Conservation (phyloP, 2,329 filamentous ascomycete genomes). For the Ascochyta fabae region DNA sequence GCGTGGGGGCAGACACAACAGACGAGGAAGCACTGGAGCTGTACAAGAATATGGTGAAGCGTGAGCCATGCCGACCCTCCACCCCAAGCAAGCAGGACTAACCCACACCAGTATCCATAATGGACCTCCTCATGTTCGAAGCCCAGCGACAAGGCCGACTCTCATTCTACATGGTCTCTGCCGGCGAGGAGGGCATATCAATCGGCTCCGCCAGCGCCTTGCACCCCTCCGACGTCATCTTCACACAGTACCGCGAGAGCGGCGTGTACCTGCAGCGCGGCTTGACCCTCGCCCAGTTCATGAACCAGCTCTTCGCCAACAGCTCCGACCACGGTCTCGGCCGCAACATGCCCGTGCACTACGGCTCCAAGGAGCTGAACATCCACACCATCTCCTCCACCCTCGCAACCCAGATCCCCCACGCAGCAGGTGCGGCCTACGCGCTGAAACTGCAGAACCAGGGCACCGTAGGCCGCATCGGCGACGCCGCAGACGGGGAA, state of each 20-base stretch:
- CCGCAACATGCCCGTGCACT: slow-evolving; percentile 97
- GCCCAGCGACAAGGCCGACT: slow-evolving; percentile 92
- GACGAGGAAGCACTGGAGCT: slow-evolving; percentile 65
- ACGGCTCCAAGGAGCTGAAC: slow-evolving; percentile 82
- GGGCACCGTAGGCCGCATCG: slow-evolving; percentile 66
- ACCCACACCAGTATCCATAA: slow-evolving; percentile 68
- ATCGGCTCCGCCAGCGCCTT: slow-evolving; percentile 87
- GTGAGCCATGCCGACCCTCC: slow-evolving; percentile 45
- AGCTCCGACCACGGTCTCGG: slow-evolving; percentile 78
- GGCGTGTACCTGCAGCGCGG: slow-evolving; percentile 91
- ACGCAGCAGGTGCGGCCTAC: slow-evolving; percentile 86
- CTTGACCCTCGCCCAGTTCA: slow-evolving; percentile 86
- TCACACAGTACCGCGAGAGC: slow-evolving; percentile 92
- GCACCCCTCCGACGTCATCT: slow-evolving; percentile 84
- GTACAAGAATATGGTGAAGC: slow-evolving; percentile 69
- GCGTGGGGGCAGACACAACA: slow-evolving; percentile 69
- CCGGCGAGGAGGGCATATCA: slow-evolving; percentile 92
- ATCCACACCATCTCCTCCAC: slow-evolving; percentile 89
- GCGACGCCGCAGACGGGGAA: slow-evolving; percentile 40
- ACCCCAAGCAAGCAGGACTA: not conserved
- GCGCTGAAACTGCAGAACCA: slow-evolving; percentile 81
- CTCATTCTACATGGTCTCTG: slow-evolving; percentile 96
- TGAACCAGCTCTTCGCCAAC: slow-evolving; percentile 94
- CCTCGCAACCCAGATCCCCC: slow-evolving; percentile 86
- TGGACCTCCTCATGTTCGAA: slow-evolving; percentile 98